phyloP scores from a whole-genome alignment of 345 rosid species.

The Murraya koenigii region DNA sequence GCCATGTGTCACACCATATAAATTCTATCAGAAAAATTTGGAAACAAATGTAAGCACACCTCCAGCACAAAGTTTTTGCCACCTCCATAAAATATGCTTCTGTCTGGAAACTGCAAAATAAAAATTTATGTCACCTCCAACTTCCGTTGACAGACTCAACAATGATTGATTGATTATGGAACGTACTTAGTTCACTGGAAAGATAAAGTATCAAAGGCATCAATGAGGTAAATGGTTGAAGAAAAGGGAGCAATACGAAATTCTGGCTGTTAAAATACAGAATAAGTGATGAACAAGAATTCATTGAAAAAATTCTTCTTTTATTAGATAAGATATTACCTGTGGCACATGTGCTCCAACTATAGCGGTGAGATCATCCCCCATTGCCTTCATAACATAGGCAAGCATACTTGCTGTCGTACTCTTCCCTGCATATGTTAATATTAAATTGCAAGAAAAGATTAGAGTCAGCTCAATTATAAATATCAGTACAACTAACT shows the following conservation, averaged over 20 bases:
- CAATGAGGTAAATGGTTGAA: not conserved
- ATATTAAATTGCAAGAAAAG: not conserved
- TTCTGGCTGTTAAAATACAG: not conserved
- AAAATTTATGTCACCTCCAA: not conserved
- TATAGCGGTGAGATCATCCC: conserved; percentile 34
- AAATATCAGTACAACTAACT: not conserved
- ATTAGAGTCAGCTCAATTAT: conserved; percentile 7
- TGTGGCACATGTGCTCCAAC: conserved; percentile 37
- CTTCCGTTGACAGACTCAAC: not conserved
- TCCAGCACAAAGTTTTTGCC: conserved; percentile 33
- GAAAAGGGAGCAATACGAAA: not conserved
- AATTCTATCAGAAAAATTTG: not conserved
- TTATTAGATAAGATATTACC: conserved; percentile 10
- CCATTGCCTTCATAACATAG: conserved; percentile 34
- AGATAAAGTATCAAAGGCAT: not conserved
- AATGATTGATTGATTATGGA: too few species aligned
- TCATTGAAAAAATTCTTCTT: not conserved
- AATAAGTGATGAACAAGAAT: not conserved
- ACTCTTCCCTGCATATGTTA: conserved; percentile 31
- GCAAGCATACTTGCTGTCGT: conserved; percentile 36
- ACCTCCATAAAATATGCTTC: conserved; percentile 25
- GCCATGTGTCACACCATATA: not conserved
- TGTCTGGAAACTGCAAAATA: conserved; percentile 28
- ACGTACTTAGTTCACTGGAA: not conserved
- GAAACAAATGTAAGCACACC: conserved; percentile 18